phyloP scores from a whole-genome alignment of 2,329 filamentous ascomycete species.

The Whalleya microplaca region DNA sequence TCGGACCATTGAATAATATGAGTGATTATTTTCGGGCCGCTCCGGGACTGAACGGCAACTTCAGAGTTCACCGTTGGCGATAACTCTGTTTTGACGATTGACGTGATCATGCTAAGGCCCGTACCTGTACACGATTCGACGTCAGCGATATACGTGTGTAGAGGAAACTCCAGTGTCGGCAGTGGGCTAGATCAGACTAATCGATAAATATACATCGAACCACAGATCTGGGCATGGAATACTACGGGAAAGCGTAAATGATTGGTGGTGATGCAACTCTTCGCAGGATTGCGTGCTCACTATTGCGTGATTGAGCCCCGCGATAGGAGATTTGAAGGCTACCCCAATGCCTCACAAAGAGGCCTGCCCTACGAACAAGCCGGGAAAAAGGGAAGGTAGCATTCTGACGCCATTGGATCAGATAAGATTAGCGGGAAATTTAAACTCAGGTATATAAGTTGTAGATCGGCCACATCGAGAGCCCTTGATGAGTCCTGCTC shows the following conservation, averaged over 20 bases:
- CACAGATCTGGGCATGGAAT: background rate
- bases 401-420: conserved; percentile 21
- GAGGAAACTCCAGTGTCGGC: conserved; percentile 1
- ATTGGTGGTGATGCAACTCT: conserved; percentile 24
- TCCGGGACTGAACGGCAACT: too few relatives aligned
- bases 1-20: background rate
- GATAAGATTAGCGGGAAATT: conserved; percentile 15
- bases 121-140: conserved; percentile 11
- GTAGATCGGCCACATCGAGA: conserved; percentile 9
- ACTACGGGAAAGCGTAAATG: conserved; percentile 2
- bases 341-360: conserved; percentile 9
- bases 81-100: background rate
- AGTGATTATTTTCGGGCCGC: background rate
- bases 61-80: too few relatives aligned
- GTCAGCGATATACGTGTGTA: conserved; percentile 6
- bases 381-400: conserved; percentile 1
- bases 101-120: conserved; percentile 17
- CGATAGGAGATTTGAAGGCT: conserved; percentile 9
- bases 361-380: conserved; percentile 1
- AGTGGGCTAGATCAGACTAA: background rate
- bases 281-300: conserved; percentile 24
- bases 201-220: background rate
- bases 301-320: conserved; percentile 25
- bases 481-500: conserved; percentile 4
- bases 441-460: conserved; percentile 16